A percentile compares a stretch with the other conserved stretches of the same genome.
Conservation (phyloP, 257 asterid species). For the Misopates orontium region DNA sequence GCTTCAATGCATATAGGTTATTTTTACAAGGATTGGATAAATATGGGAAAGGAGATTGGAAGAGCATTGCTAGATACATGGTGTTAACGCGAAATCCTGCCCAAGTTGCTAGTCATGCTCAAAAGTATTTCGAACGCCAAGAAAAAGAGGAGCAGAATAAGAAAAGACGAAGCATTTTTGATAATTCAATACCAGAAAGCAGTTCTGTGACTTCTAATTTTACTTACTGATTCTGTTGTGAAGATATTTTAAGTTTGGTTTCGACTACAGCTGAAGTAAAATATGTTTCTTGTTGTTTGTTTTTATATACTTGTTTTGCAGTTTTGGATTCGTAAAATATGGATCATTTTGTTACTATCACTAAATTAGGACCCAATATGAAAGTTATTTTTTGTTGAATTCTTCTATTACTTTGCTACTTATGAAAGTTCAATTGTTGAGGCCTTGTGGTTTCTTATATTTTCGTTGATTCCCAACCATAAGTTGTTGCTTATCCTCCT, state of each 20-base stretch:
- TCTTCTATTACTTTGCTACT: not conserved
- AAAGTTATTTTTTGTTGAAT: no score
- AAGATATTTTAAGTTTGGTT: not conserved
- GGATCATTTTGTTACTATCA: no score
- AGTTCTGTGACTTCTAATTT: slow-evolving; percentile 5
- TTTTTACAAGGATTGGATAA: slow-evolving; percentile 52
- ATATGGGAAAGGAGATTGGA: slow-evolving; percentile 62
- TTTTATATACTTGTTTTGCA: no score
- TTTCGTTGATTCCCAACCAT: no score
- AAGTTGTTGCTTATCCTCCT: no score
- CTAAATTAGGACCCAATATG: no score
- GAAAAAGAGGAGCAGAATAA: slow-evolving; percentile 43
- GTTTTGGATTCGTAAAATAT: no score
- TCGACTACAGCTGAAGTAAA: not conserved
- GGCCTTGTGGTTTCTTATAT: not conserved
- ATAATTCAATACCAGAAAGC: slow-evolving; percentile 24
- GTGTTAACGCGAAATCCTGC: slow-evolving; percentile 47
- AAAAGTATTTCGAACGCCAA: slow-evolving; percentile 50
- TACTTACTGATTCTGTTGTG: slow-evolving; percentile 5
- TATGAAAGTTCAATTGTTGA: not conserved
- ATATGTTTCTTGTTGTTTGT: not conserved
- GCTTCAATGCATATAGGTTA: slow-evolving; percentile 23
- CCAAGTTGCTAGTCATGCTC: slow-evolving; percentile 60
- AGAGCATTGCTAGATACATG: slow-evolving; percentile 47
- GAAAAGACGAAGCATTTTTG: slow-evolving; percentile 56